Conservation (phyloP, 163 green algal genomes). For the Chloromonas sp. region DNA sequence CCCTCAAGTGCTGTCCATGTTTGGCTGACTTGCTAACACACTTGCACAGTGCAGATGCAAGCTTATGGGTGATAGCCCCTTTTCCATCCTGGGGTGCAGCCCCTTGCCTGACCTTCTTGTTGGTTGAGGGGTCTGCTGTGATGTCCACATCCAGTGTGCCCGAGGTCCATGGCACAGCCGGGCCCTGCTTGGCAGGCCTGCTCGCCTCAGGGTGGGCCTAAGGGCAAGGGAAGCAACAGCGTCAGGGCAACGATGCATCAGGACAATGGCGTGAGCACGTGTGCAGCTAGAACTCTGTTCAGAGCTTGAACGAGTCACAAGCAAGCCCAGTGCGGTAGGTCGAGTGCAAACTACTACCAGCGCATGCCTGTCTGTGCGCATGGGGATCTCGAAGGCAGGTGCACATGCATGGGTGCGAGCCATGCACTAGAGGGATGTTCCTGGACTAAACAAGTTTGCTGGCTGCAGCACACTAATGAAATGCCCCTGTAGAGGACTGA, state of each 20-base stretch:
- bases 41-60: too few relatives aligned
- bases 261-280: neutral
- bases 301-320: neutral
- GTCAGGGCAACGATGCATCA: neutral
- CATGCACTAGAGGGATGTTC: too few relatives aligned
- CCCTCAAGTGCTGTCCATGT: too few relatives aligned
- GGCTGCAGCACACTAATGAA: too few relatives aligned
- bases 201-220: conserved; percentile 57
- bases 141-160: conserved; percentile 53
- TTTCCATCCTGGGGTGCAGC: too few relatives aligned
- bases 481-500: too few relatives aligned
- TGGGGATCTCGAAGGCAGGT: too few relatives aligned
- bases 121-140: conserved; percentile 16
- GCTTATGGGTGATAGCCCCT: too few relatives aligned
- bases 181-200: conserved; percentile 48
- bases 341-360: neutral
- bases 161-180: conserved; percentile 65
- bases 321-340: neutral
- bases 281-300: neutral
- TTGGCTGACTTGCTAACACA: too few relatives aligned
- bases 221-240: neutral
- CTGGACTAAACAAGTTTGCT: too few relatives aligned
- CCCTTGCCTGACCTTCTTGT: neutral
- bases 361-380: too few relatives aligned
- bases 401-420: too few relatives aligned